Conservation (phyloP, 2,329 filamentous ascomycete species). For the Amesomyces nigricolor region DNA sequence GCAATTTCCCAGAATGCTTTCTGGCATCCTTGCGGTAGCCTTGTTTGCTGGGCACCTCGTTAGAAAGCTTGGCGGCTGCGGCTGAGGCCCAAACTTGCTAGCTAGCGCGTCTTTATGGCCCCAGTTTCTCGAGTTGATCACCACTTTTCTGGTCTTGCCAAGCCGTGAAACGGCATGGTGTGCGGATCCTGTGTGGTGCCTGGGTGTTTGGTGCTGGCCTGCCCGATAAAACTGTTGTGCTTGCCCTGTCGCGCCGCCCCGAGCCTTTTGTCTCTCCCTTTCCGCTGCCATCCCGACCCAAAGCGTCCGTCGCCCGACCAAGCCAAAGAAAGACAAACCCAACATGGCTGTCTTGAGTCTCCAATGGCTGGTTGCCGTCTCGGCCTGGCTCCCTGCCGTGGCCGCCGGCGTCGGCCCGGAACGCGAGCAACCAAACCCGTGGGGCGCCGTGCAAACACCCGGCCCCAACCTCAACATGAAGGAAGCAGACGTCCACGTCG, state of each 20-base stretch:
- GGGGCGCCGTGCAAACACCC: constrained; percentile 11
- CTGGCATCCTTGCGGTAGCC: not conserved
- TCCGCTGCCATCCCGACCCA: not conserved
- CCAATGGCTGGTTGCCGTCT: constrained; percentile 12
- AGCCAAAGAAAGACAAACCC: not conserved
- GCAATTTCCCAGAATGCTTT: no score
- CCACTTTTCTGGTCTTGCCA: constrained; percentile 4
- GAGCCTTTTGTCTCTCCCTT: not conserved
- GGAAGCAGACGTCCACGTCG: not conserved
- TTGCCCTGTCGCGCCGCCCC: not conserved
- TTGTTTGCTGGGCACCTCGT: not conserved
- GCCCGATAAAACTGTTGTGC: not conserved
- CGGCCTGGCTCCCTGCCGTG: constrained; percentile 16
- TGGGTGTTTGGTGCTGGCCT: no score
- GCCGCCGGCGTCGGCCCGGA: constrained; percentile 9
- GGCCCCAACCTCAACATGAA: not conserved
- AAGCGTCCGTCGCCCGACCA: not conserved
- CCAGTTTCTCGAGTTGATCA: not conserved
- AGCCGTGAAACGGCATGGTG: not conserved
- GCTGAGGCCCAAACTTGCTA: constrained; percentile 22
- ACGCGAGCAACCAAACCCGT: not conserved
- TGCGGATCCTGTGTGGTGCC: not conserved
- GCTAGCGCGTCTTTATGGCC: constrained; percentile 23
- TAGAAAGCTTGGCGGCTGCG: not conserved
- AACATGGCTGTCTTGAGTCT: constrained; percentile 15